Conservation (phyloP, 306 rosid genomes). For the Cucumis sativus region Cucumber_9930_V3 NC_026660.2:1132001-1132500, state of each 20-base stretch:
- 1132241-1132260: background rate
- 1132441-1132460: slow-evolving; percentile 76
- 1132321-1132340: no score
- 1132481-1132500: slow-evolving; percentile 63
- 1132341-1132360: background rate
- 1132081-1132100: no score
- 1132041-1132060: no score
- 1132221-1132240: background rate
- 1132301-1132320: background rate
- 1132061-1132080: no score
- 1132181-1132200: background rate
- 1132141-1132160: no score
- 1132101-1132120: no score
- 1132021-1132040: no score
- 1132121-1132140: no score
- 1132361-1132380: background rate
- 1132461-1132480: slow-evolving; percentile 92
- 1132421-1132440: slow-evolving; percentile 6
- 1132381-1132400: background rate
- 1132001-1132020: no score
- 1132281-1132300: background rate
- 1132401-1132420: slow-evolving; percentile 1
- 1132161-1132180: background rate
- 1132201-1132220: background rate
- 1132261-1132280: background rate